phyloP scores from a whole-genome alignment of 1,284 basidiomycete species.

The Sporisorium iseilematis-ciliati region DNA sequence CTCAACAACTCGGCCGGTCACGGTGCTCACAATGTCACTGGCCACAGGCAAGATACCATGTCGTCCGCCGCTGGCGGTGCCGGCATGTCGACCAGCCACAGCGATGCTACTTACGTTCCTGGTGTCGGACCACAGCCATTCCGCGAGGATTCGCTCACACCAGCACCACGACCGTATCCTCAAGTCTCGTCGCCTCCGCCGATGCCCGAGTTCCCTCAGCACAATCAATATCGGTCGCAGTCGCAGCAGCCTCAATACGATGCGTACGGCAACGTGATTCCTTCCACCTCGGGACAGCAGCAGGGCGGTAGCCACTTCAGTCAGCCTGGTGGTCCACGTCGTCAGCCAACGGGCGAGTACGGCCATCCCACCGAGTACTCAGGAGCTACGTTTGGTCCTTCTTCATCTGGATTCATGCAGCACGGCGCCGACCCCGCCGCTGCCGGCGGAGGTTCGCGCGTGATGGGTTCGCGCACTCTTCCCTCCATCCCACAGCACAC shows the following conservation, averaged over 20 bases:
- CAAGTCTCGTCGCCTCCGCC: constrained; percentile 38
- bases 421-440: constrained; percentile 10
- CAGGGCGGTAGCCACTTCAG: constrained; percentile 27
- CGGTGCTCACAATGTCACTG: constrained; percentile 39
- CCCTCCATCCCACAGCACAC: constrained; percentile 36
- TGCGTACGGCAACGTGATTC: constrained; percentile 33
- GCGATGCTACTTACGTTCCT: constrained; percentile 45
- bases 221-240: constrained; percentile 20
- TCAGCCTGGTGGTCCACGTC: constrained; percentile 20
- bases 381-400: constrained; percentile 47
- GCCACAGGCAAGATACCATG: constrained; percentile 30
- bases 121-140: constrained; percentile 60
- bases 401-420: constrained; percentile 16
- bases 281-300: constrained; percentile 10
- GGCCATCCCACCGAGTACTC: constrained; percentile 51
- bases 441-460: constrained; percentile 13
- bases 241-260: constrained; percentile 32
- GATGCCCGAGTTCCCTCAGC: constrained; percentile 21
- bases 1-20: constrained; percentile 52
- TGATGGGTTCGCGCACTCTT: constrained; percentile 26
- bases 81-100: constrained; percentile 22
- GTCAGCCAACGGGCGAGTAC: constrained; percentile 48
- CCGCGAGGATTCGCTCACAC: constrained; percentile 42
- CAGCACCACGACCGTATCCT: constrained; percentile 39
- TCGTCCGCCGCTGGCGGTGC: constrained; percentile 11